Conservation (phyloP, 164 flowering plant species). For the Chimonanthus praecox region DNA sequence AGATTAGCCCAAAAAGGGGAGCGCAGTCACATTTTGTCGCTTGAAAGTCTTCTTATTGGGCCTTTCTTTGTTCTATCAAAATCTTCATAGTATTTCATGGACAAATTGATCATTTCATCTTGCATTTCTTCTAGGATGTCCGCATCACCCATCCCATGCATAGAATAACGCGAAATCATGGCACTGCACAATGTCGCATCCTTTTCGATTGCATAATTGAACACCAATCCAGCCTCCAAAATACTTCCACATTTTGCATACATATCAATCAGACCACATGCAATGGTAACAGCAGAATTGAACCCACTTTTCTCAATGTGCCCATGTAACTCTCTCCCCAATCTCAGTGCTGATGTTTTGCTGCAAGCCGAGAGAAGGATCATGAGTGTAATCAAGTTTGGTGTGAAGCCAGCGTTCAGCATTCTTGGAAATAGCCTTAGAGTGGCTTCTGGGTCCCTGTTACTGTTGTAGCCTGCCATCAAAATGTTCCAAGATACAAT, state of each 20-base stretch:
- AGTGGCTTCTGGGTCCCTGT: constrained; percentile 26
- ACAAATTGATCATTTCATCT: too few species aligned
- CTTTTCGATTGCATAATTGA: constrained; percentile 19
- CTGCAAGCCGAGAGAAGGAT: constrained; percentile 41
- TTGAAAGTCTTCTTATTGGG: too few species aligned
- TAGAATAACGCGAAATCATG: constrained; percentile 29
- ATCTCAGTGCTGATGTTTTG: constrained; percentile 20
- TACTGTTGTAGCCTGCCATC: constrained; percentile 32
- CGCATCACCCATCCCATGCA: constrained; percentile 21
- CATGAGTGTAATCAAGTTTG: constrained; percentile 29
- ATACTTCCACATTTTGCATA: constrained; percentile 76
- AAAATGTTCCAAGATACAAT: constrained; percentile 40
- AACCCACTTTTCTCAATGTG: constrained; percentile 23
- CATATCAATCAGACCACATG: constrained; percentile 54
- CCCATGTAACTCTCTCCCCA: constrained; percentile 36
- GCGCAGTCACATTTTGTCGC: too few species aligned
- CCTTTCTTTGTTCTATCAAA: too few species aligned
- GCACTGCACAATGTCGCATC: constrained; percentile 34
- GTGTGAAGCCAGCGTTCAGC: constrained; percentile 29
- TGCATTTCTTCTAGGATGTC: too few species aligned
- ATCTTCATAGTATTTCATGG: too few species aligned
- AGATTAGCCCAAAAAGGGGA: not conserved
- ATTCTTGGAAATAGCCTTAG: constrained; percentile 23
- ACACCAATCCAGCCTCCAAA: constrained; percentile 27
- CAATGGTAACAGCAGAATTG: constrained; percentile 14